A percentile compares a stretch with the other conserved stretches of the same genome.
Conservation (phyloP, 169 alveolate species). For the Neospora caninum region DNA sequence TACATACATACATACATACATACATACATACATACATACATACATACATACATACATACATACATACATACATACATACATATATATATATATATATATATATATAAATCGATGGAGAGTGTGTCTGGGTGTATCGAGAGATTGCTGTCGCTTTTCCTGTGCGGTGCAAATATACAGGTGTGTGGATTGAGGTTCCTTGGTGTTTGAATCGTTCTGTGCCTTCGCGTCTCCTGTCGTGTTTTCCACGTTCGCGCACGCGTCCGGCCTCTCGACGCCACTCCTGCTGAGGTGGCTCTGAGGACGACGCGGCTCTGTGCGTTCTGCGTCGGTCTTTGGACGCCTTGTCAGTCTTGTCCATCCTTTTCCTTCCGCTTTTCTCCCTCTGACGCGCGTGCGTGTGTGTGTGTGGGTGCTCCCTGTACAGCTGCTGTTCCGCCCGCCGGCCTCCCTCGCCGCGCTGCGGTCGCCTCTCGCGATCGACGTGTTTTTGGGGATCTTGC, state of each 20-base stretch:
- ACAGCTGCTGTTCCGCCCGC: neutral
- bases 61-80: neutral
- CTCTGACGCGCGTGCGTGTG: neutral
- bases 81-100: neutral
- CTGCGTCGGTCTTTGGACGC: too few relatives aligned
- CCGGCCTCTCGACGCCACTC: too few relatives aligned
- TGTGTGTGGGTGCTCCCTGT: neutral
- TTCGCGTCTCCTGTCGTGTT: too few relatives aligned
- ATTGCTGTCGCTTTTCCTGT: too few relatives aligned
- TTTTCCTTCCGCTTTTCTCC: neutral
- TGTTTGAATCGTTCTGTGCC: too few relatives aligned
- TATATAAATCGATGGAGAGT: neutral
- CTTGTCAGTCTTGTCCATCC: neutral
- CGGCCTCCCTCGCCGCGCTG: neutral
- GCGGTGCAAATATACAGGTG: too few relatives aligned
- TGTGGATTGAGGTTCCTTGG: too few relatives aligned
- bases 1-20: neutral
- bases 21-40: neutral
- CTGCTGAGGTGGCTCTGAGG: too few relatives aligned
- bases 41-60: neutral
- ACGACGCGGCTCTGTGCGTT: too few relatives aligned
- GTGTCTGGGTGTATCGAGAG: too few relatives aligned
- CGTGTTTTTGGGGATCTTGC: constrained; percentile 52
- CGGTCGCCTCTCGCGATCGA: constrained; percentile 51
- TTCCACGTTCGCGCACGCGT: too few relatives aligned